Conservation (phyloP, 2,329 filamentous ascomycete species). For the Thyridium curvatum region DNA sequence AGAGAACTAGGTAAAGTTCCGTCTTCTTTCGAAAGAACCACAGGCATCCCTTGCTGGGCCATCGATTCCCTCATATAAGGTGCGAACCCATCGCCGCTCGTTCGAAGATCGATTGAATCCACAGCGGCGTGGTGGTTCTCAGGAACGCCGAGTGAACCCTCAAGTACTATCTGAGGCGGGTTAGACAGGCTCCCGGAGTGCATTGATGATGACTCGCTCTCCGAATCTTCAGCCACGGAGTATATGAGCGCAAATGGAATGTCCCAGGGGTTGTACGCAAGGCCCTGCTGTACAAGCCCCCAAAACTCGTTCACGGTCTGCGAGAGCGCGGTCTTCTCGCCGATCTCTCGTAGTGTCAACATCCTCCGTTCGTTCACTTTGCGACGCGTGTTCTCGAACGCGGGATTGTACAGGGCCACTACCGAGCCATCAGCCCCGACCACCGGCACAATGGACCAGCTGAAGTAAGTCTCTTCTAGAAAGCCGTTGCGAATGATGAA, state of each 20-base stretch:
- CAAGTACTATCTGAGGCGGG: conserved; percentile 60
- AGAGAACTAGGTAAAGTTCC: conserved; percentile 59
- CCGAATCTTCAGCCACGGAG: conserved; percentile 63
- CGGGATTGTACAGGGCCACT: conserved; percentile 71
- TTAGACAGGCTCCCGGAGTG: conserved; percentile 60
- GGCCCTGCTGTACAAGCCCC: conserved; percentile 59
- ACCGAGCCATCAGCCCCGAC: conserved; percentile 69
- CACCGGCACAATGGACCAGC: conserved; percentile 74
- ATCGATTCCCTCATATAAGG: conserved; percentile 73
- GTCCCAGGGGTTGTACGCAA: conserved; percentile 70
- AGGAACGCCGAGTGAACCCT: conserved; percentile 66
- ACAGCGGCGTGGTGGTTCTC: conserved; percentile 55
- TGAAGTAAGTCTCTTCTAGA: conserved; percentile 76
- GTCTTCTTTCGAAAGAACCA: conserved; percentile 61
- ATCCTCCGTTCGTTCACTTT: conserved; percentile 76
- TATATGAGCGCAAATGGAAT: conserved; percentile 74
- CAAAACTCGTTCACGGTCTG: conserved; percentile 69
- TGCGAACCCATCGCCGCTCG: conserved; percentile 66
- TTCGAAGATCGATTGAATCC: conserved; percentile 59
- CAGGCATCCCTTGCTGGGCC: conserved; percentile 49
- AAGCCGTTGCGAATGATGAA: conserved; percentile 65
- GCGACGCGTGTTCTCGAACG: conserved; percentile 73
- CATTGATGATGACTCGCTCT: conserved; percentile 66
- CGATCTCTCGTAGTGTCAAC: conserved; percentile 71
- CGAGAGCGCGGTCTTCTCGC: conserved; percentile 68